Percentiles rank a stretch among this genome's conserved stretches.
phyloP scores from a whole-genome alignment of 2,329 filamentous ascomycete genomes.

The Venturia nashicola region DNA sequence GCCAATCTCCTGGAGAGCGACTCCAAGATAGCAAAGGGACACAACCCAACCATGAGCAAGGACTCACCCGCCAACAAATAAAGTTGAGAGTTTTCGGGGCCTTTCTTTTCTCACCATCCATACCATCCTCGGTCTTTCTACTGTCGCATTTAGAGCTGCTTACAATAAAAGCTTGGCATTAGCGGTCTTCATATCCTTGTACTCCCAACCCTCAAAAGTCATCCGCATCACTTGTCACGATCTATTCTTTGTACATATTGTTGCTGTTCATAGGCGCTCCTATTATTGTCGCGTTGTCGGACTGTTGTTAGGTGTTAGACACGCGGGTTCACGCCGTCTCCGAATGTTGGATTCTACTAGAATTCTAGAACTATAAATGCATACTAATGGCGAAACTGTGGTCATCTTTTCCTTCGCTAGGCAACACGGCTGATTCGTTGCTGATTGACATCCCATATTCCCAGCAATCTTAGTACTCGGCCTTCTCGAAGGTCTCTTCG shows the following conservation, averaged over 20 bases:
- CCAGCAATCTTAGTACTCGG: too few relatives aligned
- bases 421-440: too few relatives aligned
- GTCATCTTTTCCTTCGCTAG: neutral
- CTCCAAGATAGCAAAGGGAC: constrained; percentile 29
- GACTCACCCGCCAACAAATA: constrained; percentile 40
- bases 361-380: neutral
- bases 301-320: neutral
- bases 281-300: neutral
- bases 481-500: too few relatives aligned
- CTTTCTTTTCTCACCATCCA: neutral
- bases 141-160: neutral
- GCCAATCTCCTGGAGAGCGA: constrained; percentile 40
- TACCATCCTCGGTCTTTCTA: neutral
- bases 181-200: neutral
- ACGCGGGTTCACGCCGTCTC: neutral
- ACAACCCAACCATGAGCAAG: constrained; percentile 32
- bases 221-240: neutral
- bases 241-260: neutral
- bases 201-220: neutral
- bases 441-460: too few relatives aligned
- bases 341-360: neutral
- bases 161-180: neutral
- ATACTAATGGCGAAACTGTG: neutral
- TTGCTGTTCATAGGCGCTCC: neutral
- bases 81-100: neutral